These are phyloP conservation scores for Corymbia calophylla DNA, from an alignment of 441 rosid genomes.

Conservation along the genomic window DNA sequence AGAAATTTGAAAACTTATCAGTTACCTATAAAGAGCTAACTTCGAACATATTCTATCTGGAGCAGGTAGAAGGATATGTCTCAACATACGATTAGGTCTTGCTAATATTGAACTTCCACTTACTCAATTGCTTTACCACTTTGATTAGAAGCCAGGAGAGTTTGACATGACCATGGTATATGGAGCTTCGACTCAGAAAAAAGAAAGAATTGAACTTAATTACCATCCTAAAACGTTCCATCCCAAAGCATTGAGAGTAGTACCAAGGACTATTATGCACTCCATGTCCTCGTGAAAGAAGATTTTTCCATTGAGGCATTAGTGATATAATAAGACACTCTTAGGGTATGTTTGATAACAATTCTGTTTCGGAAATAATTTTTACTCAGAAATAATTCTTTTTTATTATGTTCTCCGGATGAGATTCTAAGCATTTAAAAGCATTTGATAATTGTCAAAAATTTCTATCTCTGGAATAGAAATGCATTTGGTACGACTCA, in stretches of 20 bases:
- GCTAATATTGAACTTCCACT: background rate
- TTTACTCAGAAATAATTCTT: too few relatives aligned
- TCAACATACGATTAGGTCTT: background rate
- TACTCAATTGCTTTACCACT: background rate
- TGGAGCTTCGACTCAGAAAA: background rate
- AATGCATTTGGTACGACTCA: too few relatives aligned
- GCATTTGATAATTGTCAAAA: too few relatives aligned
- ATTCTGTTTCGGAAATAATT: too few relatives aligned
- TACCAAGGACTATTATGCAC: background rate
- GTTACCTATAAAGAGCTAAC: background rate
- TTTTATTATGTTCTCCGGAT: too few relatives aligned
- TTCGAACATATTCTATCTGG: conserved; percentile 4
- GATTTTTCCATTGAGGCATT: background rate
- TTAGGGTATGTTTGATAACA: background rate
- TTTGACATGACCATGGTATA: background rate
- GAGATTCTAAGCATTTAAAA: too few relatives aligned
- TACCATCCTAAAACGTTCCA: background rate
- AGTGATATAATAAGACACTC: background rate
- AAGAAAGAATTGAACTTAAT: background rate
- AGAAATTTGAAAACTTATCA: too few relatives aligned
- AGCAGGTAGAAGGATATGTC: conserved; percentile 3
- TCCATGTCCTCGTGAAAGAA: background rate
- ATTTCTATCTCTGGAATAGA: too few relatives aligned
- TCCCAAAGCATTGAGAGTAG: background rate
- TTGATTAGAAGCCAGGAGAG: background rate